Base-by-base conservation (phyloP, 2,329 filamentous ascomycete species). In the Epichloe elymi region DNA sequence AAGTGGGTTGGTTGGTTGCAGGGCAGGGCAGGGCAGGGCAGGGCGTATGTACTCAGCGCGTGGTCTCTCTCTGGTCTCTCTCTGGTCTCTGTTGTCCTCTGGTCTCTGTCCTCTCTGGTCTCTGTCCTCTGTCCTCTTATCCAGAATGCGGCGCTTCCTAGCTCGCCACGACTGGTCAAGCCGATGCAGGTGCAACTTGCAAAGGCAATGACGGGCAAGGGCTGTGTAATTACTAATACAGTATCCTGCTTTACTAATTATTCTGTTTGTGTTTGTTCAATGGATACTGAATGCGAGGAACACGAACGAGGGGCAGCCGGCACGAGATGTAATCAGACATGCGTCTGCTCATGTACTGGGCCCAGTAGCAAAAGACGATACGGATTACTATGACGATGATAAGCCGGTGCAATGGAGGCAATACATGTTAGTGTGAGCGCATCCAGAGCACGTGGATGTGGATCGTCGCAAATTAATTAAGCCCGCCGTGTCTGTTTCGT, bases 401-500 rank as follows among this genome's bases (percentile, higher is more conserved):
- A 20, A n/a, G n/a, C 30, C 20, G 43, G 42, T 49, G 48, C 46
- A 20, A 46, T 54, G 37, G 14, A 19, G 19, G 19, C 19, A 19
- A 19, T 19, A 19, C 19, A 19, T 19, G 19, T 19, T 19, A 19
- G 15, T 23, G 33, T 19, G 40, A 30, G 30, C 30, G 37, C n/a
- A 38, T 50, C 33, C 20, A 17, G 45, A 35, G 45, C 54, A 53
- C 50, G 51, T 51, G 53, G 50, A 51, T 53, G 56, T 53, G 58
- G 52, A 55, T 59, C 61, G 59, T 57, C 51, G 47, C 36, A 52
- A 52, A 52, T 64, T 59, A 62, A 65, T 67, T 64, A 65, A 65
- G 52, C 52, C 20, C 54, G 67, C 66, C 70, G 70, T 72, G 70
- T 72, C 67, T 49, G 61, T 70, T 71, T 72, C 70, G 70, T 67